These are phyloP conservation scores for Rutstroemia sp. DNA, from an alignment of 2,329 filamentous ascomycete species.

Conservation along the genomic window DNA sequence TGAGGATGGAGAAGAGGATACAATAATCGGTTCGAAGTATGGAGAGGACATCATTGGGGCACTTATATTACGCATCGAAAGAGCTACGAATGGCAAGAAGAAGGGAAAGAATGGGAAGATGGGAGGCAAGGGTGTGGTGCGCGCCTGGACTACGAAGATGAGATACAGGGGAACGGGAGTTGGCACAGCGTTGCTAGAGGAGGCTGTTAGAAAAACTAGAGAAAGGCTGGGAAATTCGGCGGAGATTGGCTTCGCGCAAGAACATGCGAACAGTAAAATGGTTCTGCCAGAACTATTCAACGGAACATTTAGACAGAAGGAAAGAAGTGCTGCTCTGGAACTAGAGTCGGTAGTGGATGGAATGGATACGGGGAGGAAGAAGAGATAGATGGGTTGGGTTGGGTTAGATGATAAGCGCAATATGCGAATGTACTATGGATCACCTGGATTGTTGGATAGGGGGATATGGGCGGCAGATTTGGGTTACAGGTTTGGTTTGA, in stretches of 20 bases:
- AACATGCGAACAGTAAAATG: constrained; percentile 68
- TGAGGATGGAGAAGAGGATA: constrained; percentile 39
- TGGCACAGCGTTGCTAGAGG: constrained; percentile 64
- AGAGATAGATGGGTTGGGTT: constrained; percentile 13
- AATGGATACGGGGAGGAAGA: constrained; percentile 17
- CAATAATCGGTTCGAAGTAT: constrained; percentile 58
- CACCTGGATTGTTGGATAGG: neutral
- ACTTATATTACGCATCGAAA: constrained; percentile 59
- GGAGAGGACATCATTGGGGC: constrained; percentile 65
- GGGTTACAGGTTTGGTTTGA: too few relatives aligned
- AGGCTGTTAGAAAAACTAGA: constrained; percentile 62
- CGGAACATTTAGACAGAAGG: constrained; percentile 48
- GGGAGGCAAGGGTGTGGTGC: constrained; percentile 63
- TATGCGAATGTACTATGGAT: neutral
- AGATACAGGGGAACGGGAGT: constrained; percentile 65
- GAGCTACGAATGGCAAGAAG: constrained; percentile 22
- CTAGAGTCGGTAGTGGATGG: constrained; percentile 45
- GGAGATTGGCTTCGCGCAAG: constrained; percentile 62
- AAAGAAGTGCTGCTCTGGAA: constrained; percentile 48
- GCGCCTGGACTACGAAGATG: constrained; percentile 73
- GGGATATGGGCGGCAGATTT: too few relatives aligned
- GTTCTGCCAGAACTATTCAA: constrained; percentile 59
- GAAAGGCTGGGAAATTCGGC: constrained; percentile 62
- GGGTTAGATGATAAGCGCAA: neutral
- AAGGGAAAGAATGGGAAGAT: constrained; percentile 30